Base-by-base conservation (phyloP, 225 moss, liverwort and hornwort genomes). In the Lunularia cruciata region DNA sequence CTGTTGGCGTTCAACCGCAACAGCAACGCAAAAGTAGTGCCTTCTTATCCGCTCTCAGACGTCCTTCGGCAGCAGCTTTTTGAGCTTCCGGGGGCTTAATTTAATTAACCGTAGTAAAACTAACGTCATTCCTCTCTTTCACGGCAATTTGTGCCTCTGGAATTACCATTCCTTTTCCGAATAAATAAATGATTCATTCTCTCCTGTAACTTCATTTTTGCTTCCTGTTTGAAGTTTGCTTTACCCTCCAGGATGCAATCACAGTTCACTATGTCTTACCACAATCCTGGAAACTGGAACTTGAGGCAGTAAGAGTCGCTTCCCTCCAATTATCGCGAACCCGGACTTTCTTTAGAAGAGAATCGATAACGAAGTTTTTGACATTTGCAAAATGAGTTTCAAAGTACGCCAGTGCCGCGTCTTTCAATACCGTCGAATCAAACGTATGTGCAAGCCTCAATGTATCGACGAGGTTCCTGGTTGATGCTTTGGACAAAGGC, bases 1-100 rank as follows among this genome's bases (percentile, higher is more conserved):
- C 90, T 27, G 72, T 90, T 49, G 86, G 78, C 64, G 65, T 84
- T 61, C 90, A 90, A 66, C 82, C 86, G 35, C 82, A 86, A 27
- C 69, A 56, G 39, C 38, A 37, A 4, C 69, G 69, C 26, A 69
- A 69, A 45, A 31, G n/a, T 42, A 55, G 69, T 56, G 31, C 26
- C 26, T 22, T 69, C 6, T 20, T 69, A 16, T 55, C 69, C 20
- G 54, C 69, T 11, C 69, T 69, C 28, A 69, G 69, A 42, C 69
- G 69, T 57, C 69, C 69, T 57, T 69, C 55, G 40, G 45, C 20
- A 27, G 69, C 56, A 69, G 69, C 28, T 69, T 69, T 57, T 57
- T 69, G 69, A 69, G 69, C 27, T 57, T 39, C 67, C 34, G 52
- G 30, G 23, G 52, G 52, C 23, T 4, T 36, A 23, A 26, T 0